Base-by-base conservation (phyloP, 306 rosid species). In the Gastrolobium bilobum region DNA sequence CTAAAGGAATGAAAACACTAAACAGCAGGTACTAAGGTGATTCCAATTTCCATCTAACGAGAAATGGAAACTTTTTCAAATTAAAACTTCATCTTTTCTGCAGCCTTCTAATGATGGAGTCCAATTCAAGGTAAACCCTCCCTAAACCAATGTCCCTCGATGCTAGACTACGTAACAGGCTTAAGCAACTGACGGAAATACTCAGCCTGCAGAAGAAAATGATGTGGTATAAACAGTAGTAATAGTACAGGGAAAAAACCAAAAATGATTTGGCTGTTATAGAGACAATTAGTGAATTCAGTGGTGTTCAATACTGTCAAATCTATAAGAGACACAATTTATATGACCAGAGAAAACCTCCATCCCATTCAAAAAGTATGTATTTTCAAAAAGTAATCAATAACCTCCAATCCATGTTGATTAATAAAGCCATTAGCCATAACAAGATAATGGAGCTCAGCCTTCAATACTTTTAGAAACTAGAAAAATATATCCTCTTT, bases 181-280 rank as follows among this genome's bases (percentile, higher is more conserved):
- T 94, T 94, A 58, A 94, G 97, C 90, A 94, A 89, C 84, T 94
- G 98, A 84, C 98, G 98, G 53, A 94, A 94, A 77, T 94, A 94
- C 75, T 94, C 97, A 43, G 99, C 97, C 97, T 94, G 97, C 70
- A 86, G 66, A 6, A 81, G 39, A 68, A 83, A 78, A 61, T 67
- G 46, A 38, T 10, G 56, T 6, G n/a, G 57, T 40, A 65, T 38
- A 56, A 53, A 53, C 43, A 74, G 37, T 40, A 76, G 39, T 29
- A 66, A 50, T 13, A 5, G 52, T n/a, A 76, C n/a, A 37, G 52
- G 14, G 68, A 2, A 14, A 52, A 43, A 31, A 35, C 48, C 1
- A 72, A 64, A 20, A 31, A 29, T 4, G 37, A 43, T 47, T 65
- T 74, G 56, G 7, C 30, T 40, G 38, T 58, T 10, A 60, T 65